Base-by-base conservation (phyloP, 2,329 filamentous ascomycete genomes). In the Pseudopyricularia javanii region DNA sequence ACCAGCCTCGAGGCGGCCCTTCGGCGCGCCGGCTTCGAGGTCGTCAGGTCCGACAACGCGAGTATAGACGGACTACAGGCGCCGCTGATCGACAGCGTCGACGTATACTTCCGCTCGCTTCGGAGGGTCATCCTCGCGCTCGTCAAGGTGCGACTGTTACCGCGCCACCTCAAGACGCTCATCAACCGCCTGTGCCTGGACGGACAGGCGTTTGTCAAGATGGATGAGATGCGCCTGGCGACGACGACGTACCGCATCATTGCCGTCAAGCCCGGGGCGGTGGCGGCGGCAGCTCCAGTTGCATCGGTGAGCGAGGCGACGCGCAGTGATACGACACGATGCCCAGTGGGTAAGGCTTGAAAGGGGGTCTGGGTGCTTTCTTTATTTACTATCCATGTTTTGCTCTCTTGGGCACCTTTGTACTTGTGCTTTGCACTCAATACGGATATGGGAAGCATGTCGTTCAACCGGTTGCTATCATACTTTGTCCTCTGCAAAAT, bases 191-290 rank as follows among this genome's bases (percentile, higher is more conserved):
- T 78, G 28, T 78, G 75, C 56, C 60, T 76, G 17, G 75, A 78
- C 53, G 75, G 75, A 1, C 66, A 76, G 62, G 75, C 75, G 0
- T 78, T 78, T 55, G 71, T 78, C 54, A 70, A 76, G 64, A 78
- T 78, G 74, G 75, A 78, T 57, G 69, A 66, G 17, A 73, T 74
- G 74, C 70, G 74, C 11, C 62, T 78, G 15, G 70, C 72, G 22
- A 73, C 72, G 3, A 78, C 75, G 7, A 77, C 73, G 51, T 77
- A 77, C 54, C 71, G 74, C 48, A 69, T 78, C 53, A 71, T 78
- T 55, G 74, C 74, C 1, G 68, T 71, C 60, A 78, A 76, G 60
- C 71, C 64, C 11, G 37, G 28, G 12, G 17, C 43, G 26, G 22
- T 7, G 26, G 22, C 17, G 1, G 40, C 20, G 24, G 17, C 40